Conservation (phyloP, 495 filamentous ascomycete species). For the Tuber calosporum region DNA sequence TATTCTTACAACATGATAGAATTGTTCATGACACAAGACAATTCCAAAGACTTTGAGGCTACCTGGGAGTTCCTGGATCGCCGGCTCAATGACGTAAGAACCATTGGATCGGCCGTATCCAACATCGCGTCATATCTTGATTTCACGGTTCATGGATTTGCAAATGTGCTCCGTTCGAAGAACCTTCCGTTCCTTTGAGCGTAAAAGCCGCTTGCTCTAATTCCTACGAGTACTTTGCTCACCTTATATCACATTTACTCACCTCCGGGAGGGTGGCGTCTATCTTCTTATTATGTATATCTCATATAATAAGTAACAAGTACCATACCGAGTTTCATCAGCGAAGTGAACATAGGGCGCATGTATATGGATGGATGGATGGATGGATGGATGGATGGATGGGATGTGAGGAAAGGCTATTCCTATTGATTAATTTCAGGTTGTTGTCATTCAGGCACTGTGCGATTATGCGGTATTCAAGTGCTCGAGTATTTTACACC, state of each 20-base stretch:
- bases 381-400: too few relatives aligned
- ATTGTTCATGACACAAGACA: constrained; percentile 87
- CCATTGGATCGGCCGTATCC: constrained; percentile 53
- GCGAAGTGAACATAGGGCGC: neutral
- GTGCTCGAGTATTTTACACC: too few relatives aligned
- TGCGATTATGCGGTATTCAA: too few relatives aligned
- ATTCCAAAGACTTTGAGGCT: constrained; percentile 56
- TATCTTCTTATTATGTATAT: constrained; percentile 1
- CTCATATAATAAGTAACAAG: neutral
- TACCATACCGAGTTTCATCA: neutral
- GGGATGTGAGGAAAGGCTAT: neutral
- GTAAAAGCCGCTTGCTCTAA: neutral
- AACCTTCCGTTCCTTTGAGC: constrained; percentile 44
- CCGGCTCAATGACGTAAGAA: constrained; percentile 61
- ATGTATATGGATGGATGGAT: neutral
- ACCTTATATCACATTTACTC: neutral
- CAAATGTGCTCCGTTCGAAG: constrained; percentile 59
- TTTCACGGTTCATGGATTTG: constrained; percentile 60
- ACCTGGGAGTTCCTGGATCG: constrained; percentile 74
- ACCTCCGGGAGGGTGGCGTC: neutral
- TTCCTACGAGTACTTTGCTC: neutral
- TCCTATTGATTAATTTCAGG: too few relatives aligned
- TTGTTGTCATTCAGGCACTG: too few relatives aligned
- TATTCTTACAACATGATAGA: constrained; percentile 45
- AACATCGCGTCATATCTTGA: constrained; percentile 65